These are phyloP conservation scores for Ophiostoma piceae DNA, from an alignment of 2,329 filamentous ascomycete genomes.

Conservation along the genomic window DNA sequence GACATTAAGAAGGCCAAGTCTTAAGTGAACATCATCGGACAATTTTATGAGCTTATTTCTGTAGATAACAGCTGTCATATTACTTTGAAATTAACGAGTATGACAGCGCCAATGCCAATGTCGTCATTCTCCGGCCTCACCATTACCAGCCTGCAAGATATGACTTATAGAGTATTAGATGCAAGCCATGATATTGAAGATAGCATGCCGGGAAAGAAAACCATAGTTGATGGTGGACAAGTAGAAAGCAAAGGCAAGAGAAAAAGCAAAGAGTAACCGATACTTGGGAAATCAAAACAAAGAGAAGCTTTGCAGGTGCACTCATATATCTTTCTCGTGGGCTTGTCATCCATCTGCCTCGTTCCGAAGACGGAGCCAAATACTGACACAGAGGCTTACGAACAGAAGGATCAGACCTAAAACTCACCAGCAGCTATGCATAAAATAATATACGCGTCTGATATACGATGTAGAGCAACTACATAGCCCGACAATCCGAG, in stretches of 20 bases:
- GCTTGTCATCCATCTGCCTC: background rate
- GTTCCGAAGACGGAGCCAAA: background rate
- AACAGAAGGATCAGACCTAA: background rate
- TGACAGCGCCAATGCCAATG: background rate
- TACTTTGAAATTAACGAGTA: background rate
- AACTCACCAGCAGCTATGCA: background rate
- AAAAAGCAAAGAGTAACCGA: background rate
- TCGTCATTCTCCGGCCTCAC: background rate
- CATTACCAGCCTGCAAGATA: background rate
- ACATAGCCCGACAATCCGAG: slow-evolving; percentile 3
- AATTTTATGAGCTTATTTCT: background rate
- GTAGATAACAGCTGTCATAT: background rate
- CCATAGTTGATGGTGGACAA: too few species aligned
- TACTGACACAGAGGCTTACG: background rate
- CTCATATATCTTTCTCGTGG: background rate
- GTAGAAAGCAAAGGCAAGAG: too few species aligned
- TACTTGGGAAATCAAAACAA: background rate
- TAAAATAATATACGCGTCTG: background rate
- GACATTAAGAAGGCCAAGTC: background rate
- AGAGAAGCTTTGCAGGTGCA: background rate
- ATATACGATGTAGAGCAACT: background rate
- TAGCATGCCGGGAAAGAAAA: background rate
- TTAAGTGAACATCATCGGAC: background rate
- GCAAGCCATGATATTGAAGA: background rate
- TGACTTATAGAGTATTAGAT: background rate